These are phyloP conservation scores for Eurotiales sp. DNA, from an alignment of 2,329 filamentous ascomycete species.

Conservation along the genomic window DNA sequence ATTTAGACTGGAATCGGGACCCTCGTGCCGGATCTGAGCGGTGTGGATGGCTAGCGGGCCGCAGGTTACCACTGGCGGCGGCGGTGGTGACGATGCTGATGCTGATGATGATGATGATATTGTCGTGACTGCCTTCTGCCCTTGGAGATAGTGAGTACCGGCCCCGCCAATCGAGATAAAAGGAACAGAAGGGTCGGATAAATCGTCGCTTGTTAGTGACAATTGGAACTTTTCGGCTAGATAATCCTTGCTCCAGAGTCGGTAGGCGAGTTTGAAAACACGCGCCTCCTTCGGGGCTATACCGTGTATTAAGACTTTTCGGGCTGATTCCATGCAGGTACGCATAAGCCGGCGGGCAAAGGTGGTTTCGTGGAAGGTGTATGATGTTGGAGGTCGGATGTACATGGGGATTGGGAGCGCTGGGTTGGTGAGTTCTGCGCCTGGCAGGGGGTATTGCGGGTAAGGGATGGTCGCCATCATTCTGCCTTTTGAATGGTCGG, in stretches of 20 bases:
- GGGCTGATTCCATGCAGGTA: slow-evolving; percentile 6
- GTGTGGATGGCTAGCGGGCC: slow-evolving; percentile 7
- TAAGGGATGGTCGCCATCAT: neutral
- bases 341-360: slow-evolving; percentile 13
- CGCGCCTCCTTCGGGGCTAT: neutral
- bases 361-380: slow-evolving; percentile 12
- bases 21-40: slow-evolving; percentile 6
- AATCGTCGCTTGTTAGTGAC: neutral
- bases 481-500: neutral
- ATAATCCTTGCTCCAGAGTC: slow-evolving; percentile 8
- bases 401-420: neutral
- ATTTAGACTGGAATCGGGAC: neutral
- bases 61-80: too few relatives aligned
- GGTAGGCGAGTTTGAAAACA: slow-evolving; percentile 12
- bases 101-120: too few relatives aligned
- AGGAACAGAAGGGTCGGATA: neutral
- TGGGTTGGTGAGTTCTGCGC: neutral
- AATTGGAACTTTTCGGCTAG: slow-evolving; percentile 1
- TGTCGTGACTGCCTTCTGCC: neutral
- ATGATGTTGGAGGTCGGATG: slow-evolving; percentile 5
- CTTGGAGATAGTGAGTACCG: slow-evolving; percentile 2
- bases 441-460: neutral
- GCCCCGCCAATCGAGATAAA: slow-evolving; percentile 7
- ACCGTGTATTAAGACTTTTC: neutral
- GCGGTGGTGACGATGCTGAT: too few relatives aligned